phyloP scores from a whole-genome alignment of 2,329 filamentous ascomycete genomes.

The Furcasterigmium furcatum region DNA sequence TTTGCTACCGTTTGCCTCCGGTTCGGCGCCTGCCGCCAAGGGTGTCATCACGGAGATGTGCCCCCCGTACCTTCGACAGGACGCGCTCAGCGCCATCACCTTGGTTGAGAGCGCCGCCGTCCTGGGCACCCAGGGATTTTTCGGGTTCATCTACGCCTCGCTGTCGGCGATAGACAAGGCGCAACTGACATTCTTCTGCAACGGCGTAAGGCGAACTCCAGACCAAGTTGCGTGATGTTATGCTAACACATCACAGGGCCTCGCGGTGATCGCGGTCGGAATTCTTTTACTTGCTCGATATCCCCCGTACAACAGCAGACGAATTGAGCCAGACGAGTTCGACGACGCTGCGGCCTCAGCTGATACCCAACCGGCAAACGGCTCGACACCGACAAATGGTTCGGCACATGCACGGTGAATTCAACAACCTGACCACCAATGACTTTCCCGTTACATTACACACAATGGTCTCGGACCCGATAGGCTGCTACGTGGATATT shows the following conservation, averaged over 20 bases:
- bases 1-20: conserved; percentile 65
- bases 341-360: no score
- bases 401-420: no score
- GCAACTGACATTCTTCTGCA: conserved; percentile 64
- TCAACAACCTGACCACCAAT: no score
- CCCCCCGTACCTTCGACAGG: conserved; percentile 54
- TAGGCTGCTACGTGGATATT: no score
- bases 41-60: conserved; percentile 73
- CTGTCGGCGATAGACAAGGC: conserved; percentile 58
- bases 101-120: conserved; percentile 67
- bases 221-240: no score
- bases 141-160: conserved; percentile 64
- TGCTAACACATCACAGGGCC: conserved; percentile 30
- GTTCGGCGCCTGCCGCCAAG: conserved; percentile 66
- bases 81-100: conserved; percentile 67
- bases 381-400: no score
- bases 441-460: no score
- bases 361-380: no score
- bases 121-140: conserved; percentile 60
- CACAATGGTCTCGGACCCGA: no score
- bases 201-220: conserved; percentile 45
- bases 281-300: conserved; percentile 41
- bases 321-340: conserved; percentile 27
- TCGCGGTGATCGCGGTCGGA: conserved; percentile 49
- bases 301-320: conserved; percentile 37